Evolutionary conservation across 805 yeast genomes (phyloP).

Genomic region (Blastobotrys robertii): DNA sequence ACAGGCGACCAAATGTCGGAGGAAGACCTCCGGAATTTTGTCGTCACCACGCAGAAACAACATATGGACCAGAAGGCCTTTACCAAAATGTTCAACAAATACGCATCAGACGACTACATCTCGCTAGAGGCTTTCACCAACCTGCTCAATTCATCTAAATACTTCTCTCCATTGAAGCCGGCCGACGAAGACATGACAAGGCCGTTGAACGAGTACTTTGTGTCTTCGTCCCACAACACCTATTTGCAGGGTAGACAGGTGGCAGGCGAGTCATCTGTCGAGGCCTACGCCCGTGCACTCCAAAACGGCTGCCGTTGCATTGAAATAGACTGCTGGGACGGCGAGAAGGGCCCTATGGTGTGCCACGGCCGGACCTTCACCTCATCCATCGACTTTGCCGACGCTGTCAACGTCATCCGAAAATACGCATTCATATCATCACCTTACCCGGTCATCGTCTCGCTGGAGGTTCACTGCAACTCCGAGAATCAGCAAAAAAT

Average conservation of each 20-base stretch:
- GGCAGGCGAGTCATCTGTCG: constrained; percentile 79
- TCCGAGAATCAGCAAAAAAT: constrained; percentile 55
- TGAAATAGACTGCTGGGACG: constrained; percentile 97
- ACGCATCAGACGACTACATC: constrained; percentile 23
- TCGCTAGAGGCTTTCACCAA: constrained; percentile 30
- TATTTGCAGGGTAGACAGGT: constrained; percentile 81
- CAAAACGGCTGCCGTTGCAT: constrained; percentile 91
- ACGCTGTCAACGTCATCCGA: constrained; percentile 62
- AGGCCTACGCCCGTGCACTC: constrained; percentile 75
- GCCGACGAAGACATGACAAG: constrained; percentile 35
- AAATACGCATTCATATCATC: constrained; percentile 85
- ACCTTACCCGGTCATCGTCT: constrained; percentile 75
- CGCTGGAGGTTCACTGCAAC: constrained; percentile 78
- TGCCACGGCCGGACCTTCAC: constrained; percentile 87
- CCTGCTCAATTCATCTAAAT: constrained; percentile 27
- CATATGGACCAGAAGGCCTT: constrained; percentile 23
- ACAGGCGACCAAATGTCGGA: constrained; percentile 10
- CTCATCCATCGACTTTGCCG: constrained; percentile 53
- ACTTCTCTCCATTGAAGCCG: constrained; percentile 14
- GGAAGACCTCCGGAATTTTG: constrained; percentile 35
- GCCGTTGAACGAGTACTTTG: constrained; percentile 79
- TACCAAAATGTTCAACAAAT: constrained; percentile 29
- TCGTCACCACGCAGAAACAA: constrained; percentile 42
- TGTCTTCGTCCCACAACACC: constrained; percentile 93
- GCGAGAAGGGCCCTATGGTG: constrained; percentile 69